Evolutionary conservation across 805 yeast genomes (phyloP).

Genomic region (Saccharomycopsis babjevae): DNA sequence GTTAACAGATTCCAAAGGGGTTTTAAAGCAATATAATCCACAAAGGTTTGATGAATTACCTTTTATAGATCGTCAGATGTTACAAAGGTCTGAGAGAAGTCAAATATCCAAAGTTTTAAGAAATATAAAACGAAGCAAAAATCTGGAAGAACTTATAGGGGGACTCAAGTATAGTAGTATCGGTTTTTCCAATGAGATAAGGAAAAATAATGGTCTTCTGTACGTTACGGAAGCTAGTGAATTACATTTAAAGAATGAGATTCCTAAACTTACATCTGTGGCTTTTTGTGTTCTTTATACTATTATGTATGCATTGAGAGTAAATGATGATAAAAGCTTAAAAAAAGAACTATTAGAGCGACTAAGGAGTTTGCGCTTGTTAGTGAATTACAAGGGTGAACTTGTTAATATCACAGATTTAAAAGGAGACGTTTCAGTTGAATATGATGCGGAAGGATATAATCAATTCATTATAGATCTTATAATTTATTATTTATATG

Average conservation of each 20-base stretch:
- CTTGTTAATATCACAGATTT: not conserved
- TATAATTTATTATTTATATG: not conserved
- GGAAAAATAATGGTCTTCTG: not conserved
- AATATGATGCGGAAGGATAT: not conserved
- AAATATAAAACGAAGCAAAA: not conserved
- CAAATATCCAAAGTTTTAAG: constrained; percentile 2
- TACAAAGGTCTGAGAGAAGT: not conserved
- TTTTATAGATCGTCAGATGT: not conserved
- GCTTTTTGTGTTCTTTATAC: constrained; percentile 3
- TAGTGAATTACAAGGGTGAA: not conserved
- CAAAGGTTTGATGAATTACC: not conserved
- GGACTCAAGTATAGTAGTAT: not conserved
- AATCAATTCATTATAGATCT: not conserved
- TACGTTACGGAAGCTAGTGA: not conserved
- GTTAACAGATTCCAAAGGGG: not conserved
- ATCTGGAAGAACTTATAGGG: not conserved
- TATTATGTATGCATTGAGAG: constrained; percentile 2
- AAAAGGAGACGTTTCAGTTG: not conserved
- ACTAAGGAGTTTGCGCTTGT: not conserved
- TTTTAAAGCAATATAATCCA: not conserved
- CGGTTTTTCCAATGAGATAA: constrained; percentile 3
- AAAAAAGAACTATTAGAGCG: not conserved
- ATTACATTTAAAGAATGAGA: not conserved
- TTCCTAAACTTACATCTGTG: not conserved
- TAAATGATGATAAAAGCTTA: not conserved